Base-by-base conservation (phyloP, 2,329 filamentous ascomycete species). In the Fusarium floridanum region DNA sequence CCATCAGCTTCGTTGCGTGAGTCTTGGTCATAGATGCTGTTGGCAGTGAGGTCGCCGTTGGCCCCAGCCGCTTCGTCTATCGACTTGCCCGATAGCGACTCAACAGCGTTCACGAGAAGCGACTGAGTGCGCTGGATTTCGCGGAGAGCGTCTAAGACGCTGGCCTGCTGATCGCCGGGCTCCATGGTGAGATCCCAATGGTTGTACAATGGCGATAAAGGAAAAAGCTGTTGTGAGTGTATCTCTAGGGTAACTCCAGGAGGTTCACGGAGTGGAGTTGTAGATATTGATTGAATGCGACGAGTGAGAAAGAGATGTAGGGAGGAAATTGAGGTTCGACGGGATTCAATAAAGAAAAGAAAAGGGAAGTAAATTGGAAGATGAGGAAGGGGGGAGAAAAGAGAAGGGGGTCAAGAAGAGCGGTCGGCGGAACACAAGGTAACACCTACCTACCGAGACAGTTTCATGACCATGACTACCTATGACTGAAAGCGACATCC, bases 71-170 rank as follows among this genome's bases (percentile, higher is more conserved):
- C 32, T 45, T 74, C 73, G 7, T 73, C 65, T 41, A 73, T 73
- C 53, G 80, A 50, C 64, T 76, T 81, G 34, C 82, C 80, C 39
- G 82, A 80, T 14, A 87, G 71, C n/a, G 81, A 77, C 53, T 86
- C 82, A 29, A 88, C 77, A 5, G 83, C 83, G 24, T 82, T 80
- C 37, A 85, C 71, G 20, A 88, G 80, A 59, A 83, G 81, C 12
- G 81, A 74, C 71, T 88, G 86, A 17, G 81, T 82, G 65, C 83
- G 80, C 66, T 85, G 83, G 37, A 88, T 85, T 60, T 85, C 81
- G 41, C 81, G 82, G 65, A 87, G 78, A 37, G 78, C 71, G 29
- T 79, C 77, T 50, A 80, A 53, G 64, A 83, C 67, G 20, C 72
- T 74, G 27, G 72, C 41, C 50, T 79, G 74, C 36, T 76, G 68